A percentile compares a stretch with the other conserved stretches of the same genome.
Evolutionary conservation across 164 flowering plant species (phyloP).

Genomic region (Vitis labrusca): DNA sequence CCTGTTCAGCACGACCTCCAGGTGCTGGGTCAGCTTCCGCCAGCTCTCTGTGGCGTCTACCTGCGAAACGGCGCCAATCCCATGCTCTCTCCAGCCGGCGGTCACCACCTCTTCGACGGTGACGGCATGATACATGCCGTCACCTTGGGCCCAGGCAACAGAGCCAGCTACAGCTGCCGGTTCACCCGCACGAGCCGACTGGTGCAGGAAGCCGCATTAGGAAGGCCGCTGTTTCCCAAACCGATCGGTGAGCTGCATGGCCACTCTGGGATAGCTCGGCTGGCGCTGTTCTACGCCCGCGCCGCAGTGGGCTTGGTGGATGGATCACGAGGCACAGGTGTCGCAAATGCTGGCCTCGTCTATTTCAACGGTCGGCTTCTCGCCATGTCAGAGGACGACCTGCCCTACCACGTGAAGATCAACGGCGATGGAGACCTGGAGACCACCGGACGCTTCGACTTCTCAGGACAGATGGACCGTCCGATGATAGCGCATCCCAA

Average conservation of each 20-base stretch:
- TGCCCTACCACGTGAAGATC: conserved; percentile 48
- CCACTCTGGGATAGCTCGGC: conserved; percentile 39
- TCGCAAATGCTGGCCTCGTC: conserved; percentile 54
- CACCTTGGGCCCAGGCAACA: conserved; percentile 8
- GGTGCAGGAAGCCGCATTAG: conserved; percentile 26
- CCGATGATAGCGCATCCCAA: conserved; percentile 66
- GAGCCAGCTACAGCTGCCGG: conserved; percentile 41
- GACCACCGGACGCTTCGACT: conserved; percentile 49
- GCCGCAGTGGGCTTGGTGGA: conserved; percentile 33
- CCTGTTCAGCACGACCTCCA: conserved; percentile 27
- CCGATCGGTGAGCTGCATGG: conserved; percentile 57
- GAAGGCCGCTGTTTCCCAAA: conserved; percentile 38
- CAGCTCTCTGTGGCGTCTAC: conserved; percentile 36
- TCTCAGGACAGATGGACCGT: conserved; percentile 35
- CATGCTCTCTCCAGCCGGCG: conserved; percentile 27
- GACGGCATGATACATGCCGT: conserved; percentile 62
- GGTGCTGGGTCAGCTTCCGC: conserved; percentile 37
- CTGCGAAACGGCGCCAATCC: conserved; percentile 57
- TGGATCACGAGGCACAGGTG: conserved; percentile 33
- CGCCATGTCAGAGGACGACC: conserved; percentile 61
- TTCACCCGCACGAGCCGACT: conserved; percentile 47
- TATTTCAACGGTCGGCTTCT: conserved; percentile 45
- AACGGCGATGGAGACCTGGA: conserved; percentile 39
- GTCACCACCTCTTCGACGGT: conserved; percentile 56
- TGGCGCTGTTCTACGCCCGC: conserved; percentile 39